These are phyloP conservation scores for Venturia asperata DNA, from an alignment of 2,329 filamentous ascomycete genomes.

Conservation along the genomic window DNA sequence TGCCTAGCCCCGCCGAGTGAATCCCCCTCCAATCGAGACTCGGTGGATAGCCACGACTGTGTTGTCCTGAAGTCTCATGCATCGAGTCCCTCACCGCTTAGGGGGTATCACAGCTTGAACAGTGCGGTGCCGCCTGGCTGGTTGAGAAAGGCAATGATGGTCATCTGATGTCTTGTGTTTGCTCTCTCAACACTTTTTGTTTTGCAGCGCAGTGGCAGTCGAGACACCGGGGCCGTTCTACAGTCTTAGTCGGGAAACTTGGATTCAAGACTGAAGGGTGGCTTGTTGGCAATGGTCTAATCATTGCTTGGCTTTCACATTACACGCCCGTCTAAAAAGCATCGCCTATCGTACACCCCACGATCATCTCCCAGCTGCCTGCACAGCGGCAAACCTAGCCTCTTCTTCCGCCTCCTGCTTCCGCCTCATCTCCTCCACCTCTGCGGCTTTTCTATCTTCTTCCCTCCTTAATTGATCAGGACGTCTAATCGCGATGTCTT, in stretches of 20 bases:
- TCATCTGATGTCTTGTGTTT: too few relatives aligned
- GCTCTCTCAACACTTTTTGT: not conserved
- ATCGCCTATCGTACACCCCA: not conserved
- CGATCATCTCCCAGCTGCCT: not conserved
- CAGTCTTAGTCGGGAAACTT: too few relatives aligned
- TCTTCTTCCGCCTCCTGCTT: constrained; percentile 25
- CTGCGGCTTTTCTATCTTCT: constrained; percentile 56
- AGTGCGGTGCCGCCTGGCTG: not conserved
- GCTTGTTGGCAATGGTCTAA: not conserved
- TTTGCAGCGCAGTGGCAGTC: not conserved
- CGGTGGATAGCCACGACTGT: too few relatives aligned
- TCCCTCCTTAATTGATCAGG: constrained; percentile 81
- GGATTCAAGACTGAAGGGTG: not conserved
- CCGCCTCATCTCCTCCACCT: constrained; percentile 41
- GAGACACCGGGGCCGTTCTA: not conserved
- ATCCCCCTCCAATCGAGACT: not conserved
- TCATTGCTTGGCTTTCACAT: not conserved
- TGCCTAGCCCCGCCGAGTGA: not conserved
- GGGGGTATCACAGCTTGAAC: not conserved
- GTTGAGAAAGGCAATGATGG: too few relatives aligned
- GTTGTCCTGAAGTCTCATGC: not conserved
- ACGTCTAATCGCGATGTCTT: constrained; percentile 82
- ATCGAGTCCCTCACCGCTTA: too few relatives aligned
- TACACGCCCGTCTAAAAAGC: constrained; percentile 11
- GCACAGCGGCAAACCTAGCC: constrained; percentile 8